Percentiles rank a stretch among this genome's conserved stretches.
phyloP scores from a whole-genome alignment of 2,329 filamentous ascomycete species.

The Arthrobotrys iridis region DNA sequence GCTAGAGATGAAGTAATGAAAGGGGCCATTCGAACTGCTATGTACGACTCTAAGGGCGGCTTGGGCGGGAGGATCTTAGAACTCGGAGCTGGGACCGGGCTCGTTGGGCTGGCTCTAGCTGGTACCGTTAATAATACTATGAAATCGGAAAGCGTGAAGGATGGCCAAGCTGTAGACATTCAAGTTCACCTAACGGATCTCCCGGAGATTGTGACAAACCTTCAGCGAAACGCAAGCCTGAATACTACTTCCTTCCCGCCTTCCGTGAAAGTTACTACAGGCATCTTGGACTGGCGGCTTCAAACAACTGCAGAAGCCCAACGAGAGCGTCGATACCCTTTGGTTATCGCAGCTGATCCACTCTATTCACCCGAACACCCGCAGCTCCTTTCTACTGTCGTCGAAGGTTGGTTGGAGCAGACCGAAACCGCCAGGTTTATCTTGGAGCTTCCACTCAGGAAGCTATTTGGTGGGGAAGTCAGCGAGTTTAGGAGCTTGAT shows the following conservation, averaged over 20 bases:
- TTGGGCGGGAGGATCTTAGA: slow-evolving; percentile 68
- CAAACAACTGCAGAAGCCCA: slow-evolving; percentile 61
- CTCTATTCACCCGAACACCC: slow-evolving; percentile 89
- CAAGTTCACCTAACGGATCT: slow-evolving; percentile 81
- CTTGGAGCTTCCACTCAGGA: slow-evolving; percentile 82
- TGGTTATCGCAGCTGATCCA: slow-evolving; percentile 85
- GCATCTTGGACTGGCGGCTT: slow-evolving; percentile 78
- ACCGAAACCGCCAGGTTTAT: slow-evolving; percentile 72
- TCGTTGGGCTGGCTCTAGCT: slow-evolving; percentile 88
- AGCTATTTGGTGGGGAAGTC: slow-evolving; percentile 72
- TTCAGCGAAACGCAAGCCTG: slow-evolving; percentile 75
- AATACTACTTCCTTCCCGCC: slow-evolving; percentile 71
- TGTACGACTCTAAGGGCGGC: not conserved
- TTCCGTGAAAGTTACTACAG: slow-evolving; percentile 70
- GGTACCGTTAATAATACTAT: slow-evolving; percentile 60
- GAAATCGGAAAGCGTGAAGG: slow-evolving; percentile 58
- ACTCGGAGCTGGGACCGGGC: slow-evolving; percentile 86
- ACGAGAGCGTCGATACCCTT: slow-evolving; percentile 64
- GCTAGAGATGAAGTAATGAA: slow-evolving; percentile 55
- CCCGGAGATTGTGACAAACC: slow-evolving; percentile 81
- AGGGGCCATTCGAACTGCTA: not conserved
- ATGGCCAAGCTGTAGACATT: slow-evolving; percentile 63
- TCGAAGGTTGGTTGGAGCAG: slow-evolving; percentile 73
- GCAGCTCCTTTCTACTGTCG: slow-evolving; percentile 74
- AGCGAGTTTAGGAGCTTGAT: slow-evolving; percentile 72